These are phyloP conservation scores for Daldinia grandis DNA, from an alignment of 495 filamentous ascomycete genomes.

Conservation along the genomic window DNA sequence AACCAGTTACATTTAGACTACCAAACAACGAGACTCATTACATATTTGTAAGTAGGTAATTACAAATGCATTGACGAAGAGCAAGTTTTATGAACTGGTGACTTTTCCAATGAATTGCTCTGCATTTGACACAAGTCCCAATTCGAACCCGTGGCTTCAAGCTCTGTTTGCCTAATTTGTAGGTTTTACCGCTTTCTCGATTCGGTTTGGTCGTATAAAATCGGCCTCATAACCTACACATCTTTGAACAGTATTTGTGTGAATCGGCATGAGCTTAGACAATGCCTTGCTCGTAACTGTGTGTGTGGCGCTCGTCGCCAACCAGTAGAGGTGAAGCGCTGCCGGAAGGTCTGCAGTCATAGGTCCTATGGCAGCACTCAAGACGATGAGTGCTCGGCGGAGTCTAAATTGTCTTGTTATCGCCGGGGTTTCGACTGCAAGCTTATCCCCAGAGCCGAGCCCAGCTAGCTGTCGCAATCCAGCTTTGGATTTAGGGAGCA, in stretches of 20 bases:
- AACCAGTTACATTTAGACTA: neutral
- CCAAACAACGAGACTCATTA: neutral
- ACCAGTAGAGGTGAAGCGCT: conserved; percentile 78
- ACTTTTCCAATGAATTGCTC: neutral
- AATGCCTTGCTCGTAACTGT: conserved; percentile 18
- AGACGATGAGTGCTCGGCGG: conserved; percentile 46
- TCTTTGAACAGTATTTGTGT: conserved; percentile 13
- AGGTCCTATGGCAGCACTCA: conserved; percentile 57
- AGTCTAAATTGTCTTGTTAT: conserved; percentile 39
- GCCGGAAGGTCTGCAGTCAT: conserved; percentile 62
- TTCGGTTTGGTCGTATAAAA: conserved; percentile 39
- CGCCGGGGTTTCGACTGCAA: neutral
- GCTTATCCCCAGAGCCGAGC: neutral
- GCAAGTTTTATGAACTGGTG: neutral
- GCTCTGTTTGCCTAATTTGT: neutral
- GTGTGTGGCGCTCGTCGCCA: conserved; percentile 53
- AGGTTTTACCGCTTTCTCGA: neutral
- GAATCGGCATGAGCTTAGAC: conserved; percentile 41
- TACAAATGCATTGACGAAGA: neutral
- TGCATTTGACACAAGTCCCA: neutral
- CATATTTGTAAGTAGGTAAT: neutral
- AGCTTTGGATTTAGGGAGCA: conserved; percentile 42
- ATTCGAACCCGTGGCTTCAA: neutral
- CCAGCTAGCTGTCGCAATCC: conserved; percentile 30
- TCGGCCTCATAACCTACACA: conserved; percentile 31